Evolutionary conservation across 306 rosid genomes (phyloP).

Genomic region (Amphicarpaea edgeworthii): DNA sequence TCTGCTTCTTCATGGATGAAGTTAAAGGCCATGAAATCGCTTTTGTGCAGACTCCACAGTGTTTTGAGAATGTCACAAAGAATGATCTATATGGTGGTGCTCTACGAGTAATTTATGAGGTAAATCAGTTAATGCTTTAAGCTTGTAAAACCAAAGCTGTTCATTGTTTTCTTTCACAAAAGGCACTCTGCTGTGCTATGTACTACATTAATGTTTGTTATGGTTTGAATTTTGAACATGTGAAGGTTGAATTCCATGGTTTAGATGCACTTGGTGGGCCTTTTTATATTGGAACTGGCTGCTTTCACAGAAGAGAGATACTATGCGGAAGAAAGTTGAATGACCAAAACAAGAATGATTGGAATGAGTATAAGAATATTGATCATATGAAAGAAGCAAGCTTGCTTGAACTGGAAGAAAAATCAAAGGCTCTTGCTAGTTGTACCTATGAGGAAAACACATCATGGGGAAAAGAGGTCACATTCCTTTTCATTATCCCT

Average conservation of each 20-base stretch:
- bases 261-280: constrained; percentile 77
- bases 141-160: background rate
- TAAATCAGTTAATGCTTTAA: constrained; percentile 17
- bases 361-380: constrained; percentile 41
- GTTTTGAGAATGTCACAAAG: constrained; percentile 59
- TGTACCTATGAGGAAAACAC: constrained; percentile 75
- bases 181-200: too few relatives aligned
- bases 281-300: constrained; percentile 72
- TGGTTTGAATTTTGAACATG: constrained; percentile 1
- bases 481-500: background rate
- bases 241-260: constrained; percentile 72
- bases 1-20: constrained; percentile 88
- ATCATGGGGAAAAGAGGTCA: constrained; percentile 83
- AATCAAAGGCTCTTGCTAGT: constrained; percentile 67
- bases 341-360: constrained; percentile 44
- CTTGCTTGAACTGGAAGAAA: constrained; percentile 56
- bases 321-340: constrained; percentile 67
- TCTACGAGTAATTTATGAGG: constrained; percentile 41
- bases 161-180: background rate
- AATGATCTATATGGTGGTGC: constrained; percentile 64
- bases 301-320: constrained; percentile 81
- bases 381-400: constrained; percentile 36
- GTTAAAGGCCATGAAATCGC: constrained; percentile 75
- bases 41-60: constrained; percentile 80
- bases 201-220: background rate